Evolutionary conservation across 495 filamentous ascomycete species (phyloP).

Genomic region (Pyrenula aspistea): DNA sequence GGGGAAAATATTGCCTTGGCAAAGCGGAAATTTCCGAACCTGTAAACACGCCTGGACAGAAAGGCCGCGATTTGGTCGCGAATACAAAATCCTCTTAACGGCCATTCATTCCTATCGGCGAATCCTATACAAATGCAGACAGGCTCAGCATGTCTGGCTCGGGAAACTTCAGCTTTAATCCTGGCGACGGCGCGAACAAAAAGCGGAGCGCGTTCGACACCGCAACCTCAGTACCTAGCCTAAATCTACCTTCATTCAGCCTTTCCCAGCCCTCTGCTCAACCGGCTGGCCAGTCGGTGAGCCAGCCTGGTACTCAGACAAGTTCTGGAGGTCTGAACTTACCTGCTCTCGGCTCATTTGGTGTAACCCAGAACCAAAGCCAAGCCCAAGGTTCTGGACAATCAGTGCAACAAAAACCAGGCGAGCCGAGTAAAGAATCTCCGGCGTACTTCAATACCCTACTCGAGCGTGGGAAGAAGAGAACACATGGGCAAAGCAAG

Average conservation of each 20-base stretch:
- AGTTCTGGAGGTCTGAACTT: neutral
- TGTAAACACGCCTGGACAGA: neutral
- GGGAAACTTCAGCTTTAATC: neutral
- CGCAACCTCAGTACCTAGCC: neutral
- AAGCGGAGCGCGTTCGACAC: neutral
- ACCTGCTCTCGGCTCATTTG: slow-evolving; percentile 16
- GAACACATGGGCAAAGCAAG: slow-evolving; percentile 15
- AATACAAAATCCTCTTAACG: no score
- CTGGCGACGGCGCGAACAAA: neutral
- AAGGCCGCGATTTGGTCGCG: no score
- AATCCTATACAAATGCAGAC: no score
- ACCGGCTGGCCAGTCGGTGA: neutral
- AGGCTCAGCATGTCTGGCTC: neutral
- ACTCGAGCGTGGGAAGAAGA: slow-evolving; percentile 57
- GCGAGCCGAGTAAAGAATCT: neutral
- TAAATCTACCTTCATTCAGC: neutral
- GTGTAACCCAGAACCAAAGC: neutral
- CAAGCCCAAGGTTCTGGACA: neutral
- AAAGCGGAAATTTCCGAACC: neutral
- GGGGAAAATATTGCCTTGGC: no score
- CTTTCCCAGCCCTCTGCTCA: neutral
- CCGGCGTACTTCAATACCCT: slow-evolving; percentile 80
- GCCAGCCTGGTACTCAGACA: neutral
- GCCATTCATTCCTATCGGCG: no score
- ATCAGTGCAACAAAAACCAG: neutral